Conservation (phyloP, 441 rosid genomes). For the Erysimum cheiri region DNA sequence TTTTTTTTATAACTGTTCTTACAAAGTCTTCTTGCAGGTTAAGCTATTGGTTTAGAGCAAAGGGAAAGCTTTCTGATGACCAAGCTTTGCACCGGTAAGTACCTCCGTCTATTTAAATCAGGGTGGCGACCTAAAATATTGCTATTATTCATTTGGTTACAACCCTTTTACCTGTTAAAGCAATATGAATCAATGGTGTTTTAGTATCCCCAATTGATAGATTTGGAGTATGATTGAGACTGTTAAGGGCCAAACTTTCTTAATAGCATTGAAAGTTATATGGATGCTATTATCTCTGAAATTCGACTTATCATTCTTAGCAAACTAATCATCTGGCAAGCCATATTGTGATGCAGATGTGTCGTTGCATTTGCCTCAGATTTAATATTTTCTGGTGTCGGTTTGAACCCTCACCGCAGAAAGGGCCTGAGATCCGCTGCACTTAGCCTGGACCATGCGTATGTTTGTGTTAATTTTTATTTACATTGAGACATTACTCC, state of each 20-base stretch:
- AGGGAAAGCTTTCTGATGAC: conserved; percentile 94
- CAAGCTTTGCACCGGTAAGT: conserved; percentile 92
- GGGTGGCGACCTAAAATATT: neutral
- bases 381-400: conserved; percentile 73
- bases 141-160: conserved; percentile 5
- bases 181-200: conserved; percentile 15
- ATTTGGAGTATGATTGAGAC: conserved; percentile 10
- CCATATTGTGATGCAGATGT: conserved; percentile 63
- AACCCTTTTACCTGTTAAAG: neutral
- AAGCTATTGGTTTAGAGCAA: conserved; percentile 94
- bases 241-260: conserved; percentile 8
- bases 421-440: conserved; percentile 63
- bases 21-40: conserved; percentile 53
- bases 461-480: neutral
- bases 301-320: conserved; percentile 8
- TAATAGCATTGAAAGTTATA: neutral
- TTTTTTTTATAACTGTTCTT: neutral
- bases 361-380: conserved; percentile 93
- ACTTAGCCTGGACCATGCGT: conserved; percentile 92
- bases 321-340: conserved; percentile 15
- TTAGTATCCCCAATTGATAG: conserved; percentile 17
- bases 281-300: conserved; percentile 3
- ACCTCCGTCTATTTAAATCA: conserved; percentile 20
- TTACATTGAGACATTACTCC: neutral
- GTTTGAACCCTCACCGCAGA: conserved; percentile 88